Evolutionary conservation across 331 rosid species (phyloP).

Genomic region (Malus hybrid): DNA sequence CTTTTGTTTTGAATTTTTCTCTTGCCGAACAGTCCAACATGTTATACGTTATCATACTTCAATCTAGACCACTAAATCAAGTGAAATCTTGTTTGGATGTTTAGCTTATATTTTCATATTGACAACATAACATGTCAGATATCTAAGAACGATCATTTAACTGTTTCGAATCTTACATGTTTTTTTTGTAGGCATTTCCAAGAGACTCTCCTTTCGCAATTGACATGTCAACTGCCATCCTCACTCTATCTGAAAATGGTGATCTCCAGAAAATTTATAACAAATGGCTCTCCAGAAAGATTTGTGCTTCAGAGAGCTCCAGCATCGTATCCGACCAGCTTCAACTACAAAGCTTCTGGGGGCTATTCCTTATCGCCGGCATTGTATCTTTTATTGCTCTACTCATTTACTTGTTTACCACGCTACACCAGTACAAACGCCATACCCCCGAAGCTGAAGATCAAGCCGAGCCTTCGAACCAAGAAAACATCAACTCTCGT

Average conservation of each 20-base stretch:
- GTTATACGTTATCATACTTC: neutral
- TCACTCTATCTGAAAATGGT: conserved; percentile 58
- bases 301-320: conserved; percentile 19
- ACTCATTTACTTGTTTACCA: conserved; percentile 19
- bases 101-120: fast-evolving
- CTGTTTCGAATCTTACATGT: too few relatives aligned
- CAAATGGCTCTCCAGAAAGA: conserved; percentile 49
- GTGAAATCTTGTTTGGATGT: neutral
- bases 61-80: neutral
- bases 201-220: conserved; percentile 65
- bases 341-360: conserved; percentile 51
- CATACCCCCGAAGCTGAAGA: conserved; percentile 18
- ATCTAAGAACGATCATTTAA: too few relatives aligned
- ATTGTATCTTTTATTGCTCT: conserved; percentile 35
- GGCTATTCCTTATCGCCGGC: conserved; percentile 48
- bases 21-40: neutral
- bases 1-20: neutral
- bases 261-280: conserved; percentile 43
- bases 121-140: too few relatives aligned
- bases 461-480: conserved; percentile 2
- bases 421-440: conserved; percentile 30
- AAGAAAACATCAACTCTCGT: neutral
- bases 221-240: conserved; percentile 69
- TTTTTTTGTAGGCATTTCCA: conserved; percentile 47
- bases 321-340: conserved; percentile 37